These are phyloP conservation scores for Botryococcus braunii DNA, from an alignment of 163 green algal species.

Conservation along the genomic window DNA sequence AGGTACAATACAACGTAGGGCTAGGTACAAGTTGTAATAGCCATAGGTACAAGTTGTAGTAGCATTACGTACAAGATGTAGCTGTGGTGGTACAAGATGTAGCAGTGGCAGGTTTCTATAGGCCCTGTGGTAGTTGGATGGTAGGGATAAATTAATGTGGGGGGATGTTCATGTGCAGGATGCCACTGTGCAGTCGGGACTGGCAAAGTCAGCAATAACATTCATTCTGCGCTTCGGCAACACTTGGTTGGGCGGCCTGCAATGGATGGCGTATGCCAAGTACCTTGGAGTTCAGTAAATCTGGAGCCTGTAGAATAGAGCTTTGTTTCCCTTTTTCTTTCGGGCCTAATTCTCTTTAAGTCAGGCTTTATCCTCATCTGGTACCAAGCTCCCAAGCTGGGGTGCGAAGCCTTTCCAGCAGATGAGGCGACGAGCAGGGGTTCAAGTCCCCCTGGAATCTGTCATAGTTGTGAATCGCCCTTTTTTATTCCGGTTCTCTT, in stretches of 20 bases:
- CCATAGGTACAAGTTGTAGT: not conserved
- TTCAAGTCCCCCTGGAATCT: too few species aligned
- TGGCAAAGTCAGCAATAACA: slow-evolving; percentile 10
- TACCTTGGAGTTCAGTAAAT: slow-evolving; percentile 2
- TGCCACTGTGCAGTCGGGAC: slow-evolving; percentile 11
- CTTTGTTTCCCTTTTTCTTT: too few species aligned
- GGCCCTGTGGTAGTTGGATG: not conserved
- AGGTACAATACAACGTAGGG: too few species aligned
- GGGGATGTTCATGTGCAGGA: not conserved
- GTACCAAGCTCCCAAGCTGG: too few species aligned
- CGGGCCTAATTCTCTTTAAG: too few species aligned
- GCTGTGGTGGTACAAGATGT: not conserved
- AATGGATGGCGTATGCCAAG: slow-evolving; percentile 23
- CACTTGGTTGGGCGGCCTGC: slow-evolving; percentile 19
- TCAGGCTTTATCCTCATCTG: too few species aligned
- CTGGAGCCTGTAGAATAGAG: too few species aligned
- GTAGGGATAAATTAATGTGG: not conserved
- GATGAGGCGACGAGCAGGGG: too few species aligned
- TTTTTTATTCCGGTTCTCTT: too few species aligned
- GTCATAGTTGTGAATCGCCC: too few species aligned
- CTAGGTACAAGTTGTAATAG: too few species aligned
- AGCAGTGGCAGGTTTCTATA: not conserved
- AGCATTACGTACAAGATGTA: not conserved
- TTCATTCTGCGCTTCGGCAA: slow-evolving; percentile 30
- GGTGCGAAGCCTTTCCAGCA: too few species aligned